These are phyloP conservation scores for Gaeumannomyces sp. DNA, from an alignment of 2,329 filamentous ascomycete genomes.

Conservation along the genomic window DNA sequence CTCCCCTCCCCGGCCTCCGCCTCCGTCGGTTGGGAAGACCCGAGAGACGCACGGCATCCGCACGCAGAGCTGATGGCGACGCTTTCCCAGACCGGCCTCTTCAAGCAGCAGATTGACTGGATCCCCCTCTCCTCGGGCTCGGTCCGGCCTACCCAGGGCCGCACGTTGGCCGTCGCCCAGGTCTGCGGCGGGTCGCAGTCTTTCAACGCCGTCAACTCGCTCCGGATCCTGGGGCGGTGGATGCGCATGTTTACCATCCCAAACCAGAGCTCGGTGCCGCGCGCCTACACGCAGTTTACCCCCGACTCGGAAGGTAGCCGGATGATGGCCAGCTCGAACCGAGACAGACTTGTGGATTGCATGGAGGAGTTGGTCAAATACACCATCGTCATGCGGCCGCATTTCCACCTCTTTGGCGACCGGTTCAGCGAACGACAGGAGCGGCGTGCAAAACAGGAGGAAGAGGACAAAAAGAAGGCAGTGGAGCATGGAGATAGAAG, in stretches of 20 bases:
- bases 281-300: constrained; percentile 49
- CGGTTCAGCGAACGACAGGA: constrained; percentile 62
- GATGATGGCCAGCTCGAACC: constrained; percentile 48
- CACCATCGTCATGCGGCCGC: constrained; percentile 56
- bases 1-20: no score
- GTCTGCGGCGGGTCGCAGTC: constrained; percentile 59
- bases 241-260: constrained; percentile 65
- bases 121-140: constrained; percentile 56
- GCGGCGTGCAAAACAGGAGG: no score
- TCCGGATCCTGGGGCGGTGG: constrained; percentile 62
- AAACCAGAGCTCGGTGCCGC: constrained; percentile 59
- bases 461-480: no score
- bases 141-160: constrained; percentile 59
- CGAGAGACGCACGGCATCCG: no score
- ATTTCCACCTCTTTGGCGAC: constrained; percentile 55
- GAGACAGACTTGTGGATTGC: constrained; percentile 56
- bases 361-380: constrained; percentile 69
- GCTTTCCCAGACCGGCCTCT: constrained; percentile 52
- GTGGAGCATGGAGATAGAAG: no score
- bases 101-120: constrained; percentile 69
- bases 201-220: constrained; percentile 61
- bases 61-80: background rate
- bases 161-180: constrained; percentile 56
- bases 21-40: background rate
- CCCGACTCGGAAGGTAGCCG: constrained; percentile 24